These are phyloP conservation scores for Kodamaea suecica DNA, from an alignment of 1,139 yeast genomes.

Conservation along the genomic window DNA sequence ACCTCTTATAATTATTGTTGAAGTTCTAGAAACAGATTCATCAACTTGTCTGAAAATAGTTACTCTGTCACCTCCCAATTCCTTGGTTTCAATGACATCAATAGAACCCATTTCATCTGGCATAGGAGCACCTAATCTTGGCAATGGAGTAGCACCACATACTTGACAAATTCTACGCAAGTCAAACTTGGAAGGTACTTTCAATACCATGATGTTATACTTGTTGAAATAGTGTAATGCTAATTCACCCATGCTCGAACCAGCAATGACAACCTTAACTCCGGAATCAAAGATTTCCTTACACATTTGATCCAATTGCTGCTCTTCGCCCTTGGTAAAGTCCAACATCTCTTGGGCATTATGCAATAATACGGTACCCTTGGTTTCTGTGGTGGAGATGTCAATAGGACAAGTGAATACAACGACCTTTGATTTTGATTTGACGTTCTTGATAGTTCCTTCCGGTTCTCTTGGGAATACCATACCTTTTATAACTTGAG, in stretches of 20 bases:
- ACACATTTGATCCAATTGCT: slow-evolving; percentile 82
- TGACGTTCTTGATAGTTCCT: slow-evolving; percentile 70
- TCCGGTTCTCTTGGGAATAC: slow-evolving; percentile 97
- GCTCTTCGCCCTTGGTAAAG: slow-evolving; percentile 94
- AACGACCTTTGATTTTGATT: slow-evolving; percentile 72
- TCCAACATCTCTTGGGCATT: slow-evolving; percentile 96
- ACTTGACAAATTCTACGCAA: slow-evolving; percentile 91
- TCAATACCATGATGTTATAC: slow-evolving; percentile 77
- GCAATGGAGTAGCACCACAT: slow-evolving; percentile 95
- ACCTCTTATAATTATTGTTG: slow-evolving; percentile 91
- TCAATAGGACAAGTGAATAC: slow-evolving; percentile 93
- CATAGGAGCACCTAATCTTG: slow-evolving; percentile 92
- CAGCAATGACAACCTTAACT: slow-evolving; percentile 84
- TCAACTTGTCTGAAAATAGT: slow-evolving; percentile 82
- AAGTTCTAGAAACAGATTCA: slow-evolving; percentile 66
- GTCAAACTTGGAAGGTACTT: slow-evolving; percentile 92
- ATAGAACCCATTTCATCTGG: slow-evolving; percentile 91
- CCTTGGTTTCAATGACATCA: slow-evolving; percentile 85
- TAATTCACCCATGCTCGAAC: slow-evolving; percentile 87
- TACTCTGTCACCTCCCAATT: slow-evolving; percentile 97
- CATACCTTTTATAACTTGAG: slow-evolving; percentile 92
- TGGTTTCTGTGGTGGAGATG: slow-evolving; percentile 91
- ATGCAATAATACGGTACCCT: slow-evolving; percentile 93
- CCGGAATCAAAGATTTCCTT: slow-evolving; percentile 84
- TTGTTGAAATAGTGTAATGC: slow-evolving; percentile 92